Evolutionary conservation across 2,329 filamentous ascomycete species (phyloP), one percentile per base, ranked within the genome.

Genomic region (Neonectria neomacrospora): DNA sequence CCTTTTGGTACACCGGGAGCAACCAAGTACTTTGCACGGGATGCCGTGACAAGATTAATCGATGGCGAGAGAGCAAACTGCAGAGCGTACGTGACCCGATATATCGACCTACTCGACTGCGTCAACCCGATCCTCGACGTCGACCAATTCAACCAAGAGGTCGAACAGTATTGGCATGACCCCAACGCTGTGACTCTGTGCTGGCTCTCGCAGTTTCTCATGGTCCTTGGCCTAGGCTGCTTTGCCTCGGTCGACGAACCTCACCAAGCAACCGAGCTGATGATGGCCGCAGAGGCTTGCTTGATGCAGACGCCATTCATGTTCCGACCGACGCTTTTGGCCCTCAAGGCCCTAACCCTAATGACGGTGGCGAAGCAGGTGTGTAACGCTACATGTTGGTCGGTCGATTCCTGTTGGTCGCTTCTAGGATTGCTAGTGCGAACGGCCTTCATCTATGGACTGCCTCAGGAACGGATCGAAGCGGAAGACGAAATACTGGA

Each of bases 281-380:
- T 78, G 75, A 75, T 78, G 71, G 77, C 76, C 3, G 74, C 77
- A 10, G 77, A 78, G 54, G 76, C 77, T 0, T 79, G 77, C 34
- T 69, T 79, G 5, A 76, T 77, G 72, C 76, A 79, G 66, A 79
- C 77, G 3, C 75, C 76, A 2, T 78, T 78, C 61, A 78, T 78
- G 73, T 78, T 78, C 51, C 75, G 77, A 2, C 77, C 77, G 8
- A 78, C 74, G 3, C 65, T 78, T 32, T 64, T 75, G n/a, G 69
- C 73, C 1, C 67, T 78, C 14, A 74, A 75, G 56, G 69, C 73
- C 1, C 59, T 78, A 11, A 71, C 71, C 16, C 66, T 79, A 18
- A 77, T 78, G 72, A 73, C 76, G 22, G 72, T 78, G 34, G 77
- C 77, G 26, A 78, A 78, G 65, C 74, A 77, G 45, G 71, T 77